These are phyloP conservation scores for Starmera quercuum DNA, from an alignment of 805 yeast genomes.

Conservation along the genomic window DNA sequence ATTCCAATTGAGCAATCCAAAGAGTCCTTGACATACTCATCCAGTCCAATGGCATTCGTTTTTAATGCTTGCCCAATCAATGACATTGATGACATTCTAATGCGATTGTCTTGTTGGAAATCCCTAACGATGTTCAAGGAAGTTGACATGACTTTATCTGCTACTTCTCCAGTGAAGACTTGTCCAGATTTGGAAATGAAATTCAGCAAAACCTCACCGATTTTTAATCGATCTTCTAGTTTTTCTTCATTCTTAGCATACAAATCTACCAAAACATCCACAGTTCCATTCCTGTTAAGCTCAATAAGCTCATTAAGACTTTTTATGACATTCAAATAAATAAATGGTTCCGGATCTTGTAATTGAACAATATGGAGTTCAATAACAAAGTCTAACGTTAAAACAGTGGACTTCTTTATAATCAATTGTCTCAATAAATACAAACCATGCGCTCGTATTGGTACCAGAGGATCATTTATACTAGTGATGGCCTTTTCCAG, in stretches of 20 bases:
- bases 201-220: conserved; percentile 75
- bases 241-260: conserved; percentile 27
- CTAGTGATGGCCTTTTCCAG: conserved; percentile 57
- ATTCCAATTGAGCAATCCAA: conserved; percentile 77
- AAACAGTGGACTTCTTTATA: conserved; percentile 38
- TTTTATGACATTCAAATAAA: conserved; percentile 78
- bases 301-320: conserved; percentile 60
- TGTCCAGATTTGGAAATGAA: conserved; percentile 44
- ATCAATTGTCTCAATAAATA: conserved; percentile 51
- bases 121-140: conserved; percentile 34
- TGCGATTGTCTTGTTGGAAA: conserved; percentile 40
- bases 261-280: conserved; percentile 29
- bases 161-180: conserved; percentile 37
- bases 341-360: conserved; percentile 76
- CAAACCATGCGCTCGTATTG: conserved; percentile 83
- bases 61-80: conserved; percentile 67
- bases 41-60: conserved; percentile 46
- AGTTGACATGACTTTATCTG: conserved; percentile 33
- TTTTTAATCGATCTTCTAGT: conserved; percentile 62
- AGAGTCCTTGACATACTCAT: conserved; percentile 41
- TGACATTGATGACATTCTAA: conserved; percentile 85
- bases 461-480: conserved; percentile 71
- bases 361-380: conserved; percentile 57
- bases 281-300: conserved; percentile 29
- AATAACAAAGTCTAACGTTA: conserved; percentile 47